Conservation (phyloP, 345 rosid genomes). For the Lepidium sativum region DNA sequence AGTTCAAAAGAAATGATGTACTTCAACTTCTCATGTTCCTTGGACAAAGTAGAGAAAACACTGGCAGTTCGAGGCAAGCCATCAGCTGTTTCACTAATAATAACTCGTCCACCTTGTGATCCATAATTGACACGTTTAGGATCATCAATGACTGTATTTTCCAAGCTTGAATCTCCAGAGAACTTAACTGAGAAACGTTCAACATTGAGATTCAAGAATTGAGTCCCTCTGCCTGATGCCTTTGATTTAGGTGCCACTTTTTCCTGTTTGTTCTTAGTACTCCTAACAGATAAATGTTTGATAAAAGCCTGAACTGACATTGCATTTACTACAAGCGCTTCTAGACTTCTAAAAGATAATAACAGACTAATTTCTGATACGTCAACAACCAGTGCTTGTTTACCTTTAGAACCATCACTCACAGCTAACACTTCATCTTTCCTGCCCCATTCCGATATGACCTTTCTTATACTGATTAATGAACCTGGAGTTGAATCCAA, state of each 20-base stretch:
- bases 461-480: conserved; percentile 59
- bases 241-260: conserved; percentile 39
- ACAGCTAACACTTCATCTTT: conserved; percentile 52
- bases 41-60: conserved; percentile 41
- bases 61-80: conserved; percentile 74
- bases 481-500: conserved; percentile 74
- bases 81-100: conserved; percentile 60
- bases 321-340: conserved; percentile 56
- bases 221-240: conserved; percentile 67
- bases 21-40: conserved; percentile 50
- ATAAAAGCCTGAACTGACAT: conserved; percentile 56
- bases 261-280: conserved; percentile 42
- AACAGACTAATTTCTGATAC: conserved; percentile 67
- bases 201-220: conserved; percentile 60
- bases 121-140: conserved; percentile 98
- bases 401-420: conserved; percentile 42
- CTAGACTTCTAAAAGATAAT: conserved; percentile 57
- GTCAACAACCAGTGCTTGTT: conserved; percentile 58
- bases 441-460: conserved; percentile 68
- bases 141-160: conserved; percentile 61
- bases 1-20: conserved; percentile 70
- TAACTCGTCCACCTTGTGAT: conserved; percentile 84
- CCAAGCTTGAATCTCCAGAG: conserved; percentile 58
- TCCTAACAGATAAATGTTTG: conserved; percentile 41
- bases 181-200: conserved; percentile 70